Evolutionary conservation across 129 eudicot species (phyloP), one percentile per base, ranked within the genome.

Genomic region (Apium graveolens): DNA sequence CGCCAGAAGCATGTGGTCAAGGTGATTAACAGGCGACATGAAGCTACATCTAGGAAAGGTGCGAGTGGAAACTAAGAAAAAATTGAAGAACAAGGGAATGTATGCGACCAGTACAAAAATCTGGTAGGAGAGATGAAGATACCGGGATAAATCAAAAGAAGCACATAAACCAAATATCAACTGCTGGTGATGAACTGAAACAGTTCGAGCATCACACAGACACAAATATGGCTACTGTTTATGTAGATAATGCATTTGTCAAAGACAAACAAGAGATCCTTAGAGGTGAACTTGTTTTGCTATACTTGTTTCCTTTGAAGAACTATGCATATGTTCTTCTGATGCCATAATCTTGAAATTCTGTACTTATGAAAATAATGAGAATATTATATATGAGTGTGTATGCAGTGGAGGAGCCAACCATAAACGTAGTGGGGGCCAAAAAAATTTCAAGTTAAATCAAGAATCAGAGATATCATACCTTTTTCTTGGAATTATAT

Each of bases 71-170:
- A 71, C 24, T 76, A 2, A 27, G 49, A 49, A 29, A 31, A 34
- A 0, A 57, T 55, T 45, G 81, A 79, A 63, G 86, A 86, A 68
- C 48, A 31, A 60, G 80, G 24, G 81, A 76, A 66, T 83, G 31
- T 66, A 49, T 57, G 41, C 80, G 76, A 31, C 41, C 55, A n/a
- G n/a, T 37, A 71, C 46, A 49, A 65, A 42, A 74, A n/a, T 80
- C 48, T 32, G 81, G 76, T 38, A 81, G 74, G 75, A 79, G 79
- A 70, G 84, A 77, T 18, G 78, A 60, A 49, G 78, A 35, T 14
- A 84, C n/a, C 77, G 84, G 37, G 80, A 85, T 78, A 83, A 82
- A 82, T 29, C 74, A 29, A n/a, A 84, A 65, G 62, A 78, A 77
- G 80, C 82, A 46, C n/a, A 42, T 29, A 46, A 87, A 53, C 41